A percentile compares a stretch with the other conserved stretches of the same genome.
These are phyloP conservation scores for Sporobolomyces pararoseus DNA, from an alignment of 768 basidiomycete species.

Conservation along the genomic window DNA sequence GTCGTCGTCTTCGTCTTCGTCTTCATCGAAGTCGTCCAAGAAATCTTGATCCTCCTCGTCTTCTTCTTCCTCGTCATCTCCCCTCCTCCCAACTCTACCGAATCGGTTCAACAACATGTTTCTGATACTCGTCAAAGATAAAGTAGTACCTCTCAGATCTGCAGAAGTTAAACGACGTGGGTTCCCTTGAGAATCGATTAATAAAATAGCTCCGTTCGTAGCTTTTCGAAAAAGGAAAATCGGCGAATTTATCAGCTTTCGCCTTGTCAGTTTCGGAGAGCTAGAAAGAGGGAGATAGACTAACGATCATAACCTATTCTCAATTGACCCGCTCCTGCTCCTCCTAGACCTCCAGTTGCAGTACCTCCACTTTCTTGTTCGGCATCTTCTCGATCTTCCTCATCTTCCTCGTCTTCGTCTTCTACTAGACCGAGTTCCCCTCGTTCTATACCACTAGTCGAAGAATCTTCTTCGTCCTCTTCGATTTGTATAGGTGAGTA, in stretches of 20 bases:
- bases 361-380: neutral
- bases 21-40: neutral
- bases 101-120: conserved; percentile 25
- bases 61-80: conserved; percentile 17
- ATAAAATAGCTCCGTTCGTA: neutral
- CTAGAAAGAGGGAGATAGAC: neutral
- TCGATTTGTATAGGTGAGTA: conserved; percentile 4
- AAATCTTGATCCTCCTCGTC: conserved; percentile 15
- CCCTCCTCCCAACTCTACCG: neutral
- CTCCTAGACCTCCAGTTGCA: neutral
- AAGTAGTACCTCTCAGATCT: conserved; percentile 17
- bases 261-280: neutral
- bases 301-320: conserved; percentile 28
- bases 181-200: conserved; percentile 11
- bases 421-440: conserved; percentile 1
- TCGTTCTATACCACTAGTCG: too few relatives aligned
- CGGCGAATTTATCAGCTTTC: neutral
- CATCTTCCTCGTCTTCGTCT: neutral
- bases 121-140: conserved; percentile 21
- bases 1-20: conserved; percentile 20
- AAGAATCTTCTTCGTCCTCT: conserved; percentile 13
- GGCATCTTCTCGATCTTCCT: neutral
- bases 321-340: neutral
- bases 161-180: neutral
- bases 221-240: conserved; percentile 28